Base-by-base conservation (phyloP, 179 eudicot genomes). In the Nepenthes alata region DNA sequence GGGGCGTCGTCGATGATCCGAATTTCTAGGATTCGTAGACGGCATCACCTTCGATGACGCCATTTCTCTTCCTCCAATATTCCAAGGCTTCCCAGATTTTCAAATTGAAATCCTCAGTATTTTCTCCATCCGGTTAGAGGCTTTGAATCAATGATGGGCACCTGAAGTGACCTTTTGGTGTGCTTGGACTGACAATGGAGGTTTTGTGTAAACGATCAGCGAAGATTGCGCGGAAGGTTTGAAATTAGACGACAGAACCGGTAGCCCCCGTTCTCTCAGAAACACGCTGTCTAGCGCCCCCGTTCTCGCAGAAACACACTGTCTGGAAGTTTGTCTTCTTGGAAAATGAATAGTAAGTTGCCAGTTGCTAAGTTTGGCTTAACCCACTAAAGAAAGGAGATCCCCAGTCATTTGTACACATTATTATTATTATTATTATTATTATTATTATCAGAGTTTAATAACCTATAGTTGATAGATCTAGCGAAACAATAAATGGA, bases 1-100 rank as follows among this genome's bases (percentile, higher is more conserved):
- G 12, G 64, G 47, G 48, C 52, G 74, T 47, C 54, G 60, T 37
- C 63, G 49, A 60, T 68, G 76, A 72, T 77, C 77, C 68, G 81
- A 70, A 61, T 64, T 73, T 5, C 70, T 59, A 57, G 81, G 60
- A 65, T 59, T 77, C 4, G 67, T 53, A 16, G 67, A 53, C 34
- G 67, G 36, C 67, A 63, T 63, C 55, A 63, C 67, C 67, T 63
- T 63, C 2, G 67, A 63, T 15, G 66, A 63, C 59, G 67, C 67
- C 67, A 63, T 62, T 62, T 25, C 3, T 25, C 16, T 2, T 14
- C 16, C 4, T 16, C 55, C 13, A 52, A 52, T 11, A 52, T 52
- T 52, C 55, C n/a, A 52, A 15, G 55, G 55, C 14, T 52, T 52
- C n/a, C n/a, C 16, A 4, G 37, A 35, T 41, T 25, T 55, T 55